phyloP scores from a whole-genome alignment of 345 rosid species.

The Boechera divaricarpa region DNA sequence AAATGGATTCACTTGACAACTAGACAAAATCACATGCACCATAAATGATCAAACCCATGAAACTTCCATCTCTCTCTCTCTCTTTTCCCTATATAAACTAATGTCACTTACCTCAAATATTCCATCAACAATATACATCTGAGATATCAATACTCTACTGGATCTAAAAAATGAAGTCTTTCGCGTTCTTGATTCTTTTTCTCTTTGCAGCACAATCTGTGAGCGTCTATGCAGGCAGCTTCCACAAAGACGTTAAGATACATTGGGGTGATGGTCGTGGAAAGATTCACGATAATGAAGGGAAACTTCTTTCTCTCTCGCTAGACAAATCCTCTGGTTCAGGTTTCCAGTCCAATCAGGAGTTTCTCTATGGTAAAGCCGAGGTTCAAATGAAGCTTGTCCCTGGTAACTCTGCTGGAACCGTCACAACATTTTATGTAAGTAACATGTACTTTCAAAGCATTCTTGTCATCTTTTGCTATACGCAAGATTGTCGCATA shows the following conservation, averaged over 20 bases:
- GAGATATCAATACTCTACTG: constrained; percentile 21
- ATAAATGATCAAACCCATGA: constrained; percentile 29
- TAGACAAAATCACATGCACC: constrained; percentile 39
- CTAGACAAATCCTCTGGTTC: constrained; percentile 68
- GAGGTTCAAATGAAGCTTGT: constrained; percentile 65
- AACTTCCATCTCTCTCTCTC: constrained; percentile 26
- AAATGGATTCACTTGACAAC: constrained; percentile 29
- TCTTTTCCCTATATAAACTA: constrained; percentile 36
- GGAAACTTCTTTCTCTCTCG: constrained; percentile 62
- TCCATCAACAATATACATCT: constrained; percentile 40
- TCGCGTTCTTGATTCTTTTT: constrained; percentile 31
- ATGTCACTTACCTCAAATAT: constrained; percentile 5
- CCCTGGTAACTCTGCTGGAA: constrained; percentile 66
- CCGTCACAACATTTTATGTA: constrained; percentile 62
- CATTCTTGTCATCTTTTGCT: constrained; percentile 1
- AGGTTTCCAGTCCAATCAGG: constrained; percentile 61
- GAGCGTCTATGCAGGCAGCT: constrained; percentile 48
- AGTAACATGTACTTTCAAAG: constrained; percentile 5
- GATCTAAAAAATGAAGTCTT: constrained; percentile 31
- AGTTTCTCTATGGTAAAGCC: constrained; percentile 57
- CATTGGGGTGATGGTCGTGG: constrained; percentile 74
- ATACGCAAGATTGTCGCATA: background rate
- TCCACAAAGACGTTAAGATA: constrained; percentile 52
- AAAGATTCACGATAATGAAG: constrained; percentile 54
- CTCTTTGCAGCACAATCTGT: constrained; percentile 20